Base-by-base conservation (phyloP, 768 basidiomycete species). In the Lentinula lateritia region DNA sequence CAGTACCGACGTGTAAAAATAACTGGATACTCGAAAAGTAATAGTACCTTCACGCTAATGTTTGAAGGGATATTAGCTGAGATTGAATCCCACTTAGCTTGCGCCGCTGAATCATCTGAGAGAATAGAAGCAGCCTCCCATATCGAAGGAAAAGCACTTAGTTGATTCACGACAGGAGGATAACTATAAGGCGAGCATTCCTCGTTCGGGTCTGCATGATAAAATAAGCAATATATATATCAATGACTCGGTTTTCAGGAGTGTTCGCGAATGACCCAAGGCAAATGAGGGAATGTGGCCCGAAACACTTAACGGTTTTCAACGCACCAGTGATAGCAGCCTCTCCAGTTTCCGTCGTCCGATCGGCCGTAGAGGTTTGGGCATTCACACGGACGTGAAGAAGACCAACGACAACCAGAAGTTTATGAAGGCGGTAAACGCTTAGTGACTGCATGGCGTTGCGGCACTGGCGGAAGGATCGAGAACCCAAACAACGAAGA, bases 101-200 rank as follows among this genome's bases (percentile, higher is more conserved):
- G 71, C 0, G 79, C 84, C n/a, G 72, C 75, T 20, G 68, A 67
- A 62, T 84, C 83, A 18, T 62, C 73, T 2, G 73, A 35, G 3
- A 84, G 34, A 63, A 85, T 80, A 2, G 65, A 67, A 2, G 82
- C 82, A 0, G 71, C 65, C n/a, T 73, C 64, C 80, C 82, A 83
- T 23, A 78, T 67, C 6, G 73, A 6, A 2, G 84, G 83, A 66
- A 83, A 84, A 1, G 74, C 65, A 0, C 70, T 36, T 6, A 76
- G 16, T 1, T 73, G 70, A 6, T 70, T 61, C 0, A 68, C 39
- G 2, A 79, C 72, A 0, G 75, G 76, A 3, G 74, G 61, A 58
- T 82, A 78, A 58, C 66, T 66, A 67, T 85, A 84, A 0, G 73
- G 65, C 2, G 73, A 64, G 63, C 83, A 85, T 63, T 82, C 81